phyloP scores from a whole-genome alignment of 495 filamentous ascomycete genomes.

The Xylaria cubensis region DNA sequence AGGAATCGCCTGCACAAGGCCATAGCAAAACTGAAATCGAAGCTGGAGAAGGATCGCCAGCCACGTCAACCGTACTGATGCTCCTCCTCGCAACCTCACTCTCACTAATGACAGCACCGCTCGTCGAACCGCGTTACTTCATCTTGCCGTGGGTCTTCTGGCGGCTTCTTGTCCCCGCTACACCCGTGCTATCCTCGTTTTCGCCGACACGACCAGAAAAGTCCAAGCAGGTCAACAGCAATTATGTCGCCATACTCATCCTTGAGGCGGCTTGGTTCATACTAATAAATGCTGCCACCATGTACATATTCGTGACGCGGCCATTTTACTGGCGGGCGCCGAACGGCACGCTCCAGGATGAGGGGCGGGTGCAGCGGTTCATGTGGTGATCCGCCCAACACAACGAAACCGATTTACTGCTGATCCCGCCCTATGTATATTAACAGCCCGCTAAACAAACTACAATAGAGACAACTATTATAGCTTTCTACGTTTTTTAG shows the following conservation, averaged over 20 bases:
- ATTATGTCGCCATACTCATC: slow-evolving; percentile 34
- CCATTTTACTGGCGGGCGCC: slow-evolving; percentile 75
- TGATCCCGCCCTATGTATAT: neutral
- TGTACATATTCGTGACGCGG: slow-evolving; percentile 79
- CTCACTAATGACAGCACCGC: slow-evolving; percentile 82
- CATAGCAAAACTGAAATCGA: neutral
- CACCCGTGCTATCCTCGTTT: slow-evolving; percentile 34
- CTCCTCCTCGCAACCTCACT: slow-evolving; percentile 76
- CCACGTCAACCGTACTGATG: slow-evolving; percentile 58
- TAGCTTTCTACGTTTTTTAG: no score
- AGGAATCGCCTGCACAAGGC: neutral
- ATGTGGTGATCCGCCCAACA: slow-evolving; percentile 71
- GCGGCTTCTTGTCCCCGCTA: slow-evolving; percentile 74
- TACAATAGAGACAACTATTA: no score
- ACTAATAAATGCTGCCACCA: slow-evolving; percentile 71
- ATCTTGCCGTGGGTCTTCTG: slow-evolving; percentile 96
- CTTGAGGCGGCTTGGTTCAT: slow-evolving; percentile 84
- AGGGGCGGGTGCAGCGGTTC: slow-evolving; percentile 83
- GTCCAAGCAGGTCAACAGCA: neutral
- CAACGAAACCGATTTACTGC: neutral
- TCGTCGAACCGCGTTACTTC: slow-evolving; percentile 95
- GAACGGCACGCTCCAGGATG: slow-evolving; percentile 63
- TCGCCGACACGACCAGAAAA: neutral
- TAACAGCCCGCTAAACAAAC: no score
- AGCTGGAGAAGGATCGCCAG: slow-evolving; percentile 22